Conservation (phyloP, 768 basidiomycete species). For the Mycena vulgaris region DNA sequence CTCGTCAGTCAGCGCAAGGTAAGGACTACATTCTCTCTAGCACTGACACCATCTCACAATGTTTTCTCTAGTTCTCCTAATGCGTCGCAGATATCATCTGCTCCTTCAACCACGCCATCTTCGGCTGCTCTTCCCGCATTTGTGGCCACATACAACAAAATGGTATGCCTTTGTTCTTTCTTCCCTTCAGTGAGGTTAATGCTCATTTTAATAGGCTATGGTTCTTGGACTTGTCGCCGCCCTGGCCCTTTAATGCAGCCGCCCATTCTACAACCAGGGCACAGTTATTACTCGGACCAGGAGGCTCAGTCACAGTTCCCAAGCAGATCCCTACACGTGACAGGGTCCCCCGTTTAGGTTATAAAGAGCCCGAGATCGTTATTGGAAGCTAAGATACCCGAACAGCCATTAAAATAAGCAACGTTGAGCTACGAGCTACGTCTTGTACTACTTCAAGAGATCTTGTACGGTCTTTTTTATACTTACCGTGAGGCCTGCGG, state of each 20-base stretch:
- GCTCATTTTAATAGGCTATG: constrained; percentile 21
- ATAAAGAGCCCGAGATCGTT: too few relatives aligned
- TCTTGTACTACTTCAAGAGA: too few relatives aligned
- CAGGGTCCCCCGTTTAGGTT: too few relatives aligned
- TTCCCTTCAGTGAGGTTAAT: constrained; percentile 10
- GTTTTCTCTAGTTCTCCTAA: constrained; percentile 21
- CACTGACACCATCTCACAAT: constrained; percentile 18
- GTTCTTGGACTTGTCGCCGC: constrained; percentile 24
- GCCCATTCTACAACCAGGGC: too few relatives aligned
- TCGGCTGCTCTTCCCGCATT: constrained; percentile 25
- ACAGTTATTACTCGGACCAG: too few relatives aligned
- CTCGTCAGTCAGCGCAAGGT: constrained; percentile 11
- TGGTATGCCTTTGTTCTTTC: constrained; percentile 16
- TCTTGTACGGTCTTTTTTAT: too few relatives aligned
- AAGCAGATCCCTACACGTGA: too few relatives aligned
- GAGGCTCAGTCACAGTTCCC: too few relatives aligned
- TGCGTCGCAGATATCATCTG: constrained; percentile 24
- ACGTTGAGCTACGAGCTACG: too few relatives aligned
- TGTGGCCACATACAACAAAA: constrained; percentile 13
- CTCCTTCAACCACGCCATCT: constrained; percentile 17
- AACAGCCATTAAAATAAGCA: too few relatives aligned
- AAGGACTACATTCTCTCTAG: constrained; percentile 11
- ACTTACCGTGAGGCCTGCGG: too few relatives aligned
- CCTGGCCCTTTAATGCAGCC: constrained; percentile 15
- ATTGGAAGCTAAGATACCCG: too few relatives aligned